phyloP scores from a whole-genome alignment of 306 rosid species.

The Hippophae rhamnoides region DNA sequence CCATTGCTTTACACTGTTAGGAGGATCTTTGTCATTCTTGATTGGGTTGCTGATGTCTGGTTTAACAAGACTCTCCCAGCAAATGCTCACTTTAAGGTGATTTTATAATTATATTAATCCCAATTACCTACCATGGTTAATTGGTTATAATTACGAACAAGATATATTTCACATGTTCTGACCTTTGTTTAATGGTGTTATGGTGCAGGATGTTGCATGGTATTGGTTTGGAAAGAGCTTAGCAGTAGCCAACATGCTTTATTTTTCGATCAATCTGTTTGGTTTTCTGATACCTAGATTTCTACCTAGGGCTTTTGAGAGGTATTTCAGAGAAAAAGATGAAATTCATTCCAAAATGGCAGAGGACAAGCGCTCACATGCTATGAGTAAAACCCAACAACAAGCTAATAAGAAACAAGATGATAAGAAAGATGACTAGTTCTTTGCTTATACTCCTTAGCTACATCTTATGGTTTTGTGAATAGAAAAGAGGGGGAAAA shows the following conservation, averaged over 20 bases:
- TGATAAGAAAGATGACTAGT: background rate
- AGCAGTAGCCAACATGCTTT: conserved; percentile 41
- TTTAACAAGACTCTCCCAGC: conserved; percentile 50
- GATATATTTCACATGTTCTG: too few species aligned
- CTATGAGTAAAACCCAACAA: conserved; percentile 10
- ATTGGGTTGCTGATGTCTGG: conserved; percentile 72
- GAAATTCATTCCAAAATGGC: conserved; percentile 44
- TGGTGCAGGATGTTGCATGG: conserved; percentile 58
- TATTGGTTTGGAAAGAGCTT: conserved; percentile 67
- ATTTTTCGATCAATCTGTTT: conserved; percentile 55
- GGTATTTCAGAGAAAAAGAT: conserved; percentile 45
- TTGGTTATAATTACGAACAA: background rate
- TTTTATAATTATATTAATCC: background rate
- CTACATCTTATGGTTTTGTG: background rate
- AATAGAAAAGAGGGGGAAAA: too few species aligned
- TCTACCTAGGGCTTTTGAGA: conserved; percentile 75
- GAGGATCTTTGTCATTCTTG: conserved; percentile 63
- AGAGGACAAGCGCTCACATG: conserved; percentile 44
- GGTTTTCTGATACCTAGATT: conserved; percentile 63
- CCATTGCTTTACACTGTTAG: conserved; percentile 61
- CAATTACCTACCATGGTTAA: too few species aligned
- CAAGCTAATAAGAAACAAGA: conserved; percentile 22
- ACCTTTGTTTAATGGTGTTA: conserved; percentile 4
- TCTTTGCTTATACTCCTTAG: background rate
- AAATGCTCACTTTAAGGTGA: conserved; percentile 53